These are phyloP conservation scores for Delphinella strobiligena DNA, from an alignment of 2,329 filamentous ascomycete species.

Conservation along the genomic window DNA sequence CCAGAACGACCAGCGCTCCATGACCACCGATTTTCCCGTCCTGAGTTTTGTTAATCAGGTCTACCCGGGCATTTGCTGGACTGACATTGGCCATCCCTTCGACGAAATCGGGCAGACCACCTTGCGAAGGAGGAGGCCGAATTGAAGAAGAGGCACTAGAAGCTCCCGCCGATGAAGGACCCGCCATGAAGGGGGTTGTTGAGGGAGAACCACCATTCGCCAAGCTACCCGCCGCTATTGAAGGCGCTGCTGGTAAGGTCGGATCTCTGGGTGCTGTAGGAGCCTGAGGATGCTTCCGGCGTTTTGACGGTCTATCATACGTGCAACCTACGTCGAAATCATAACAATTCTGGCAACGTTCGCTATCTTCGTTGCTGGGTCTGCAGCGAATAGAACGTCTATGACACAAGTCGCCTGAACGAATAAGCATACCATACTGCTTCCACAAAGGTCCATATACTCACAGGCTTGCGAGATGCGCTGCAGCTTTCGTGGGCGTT, in stretches of 20 bases:
- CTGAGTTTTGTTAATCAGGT: neutral
- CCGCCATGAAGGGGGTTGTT: too few species aligned
- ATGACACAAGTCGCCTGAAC: slow-evolving; percentile 37
- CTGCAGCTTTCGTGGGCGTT: slow-evolving; percentile 23
- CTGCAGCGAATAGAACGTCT: slow-evolving; percentile 34
- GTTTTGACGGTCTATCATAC: slow-evolving; percentile 33
- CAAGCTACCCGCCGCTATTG: neutral
- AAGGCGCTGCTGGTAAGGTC: neutral
- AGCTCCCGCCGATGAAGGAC: too few species aligned
- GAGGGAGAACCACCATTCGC: neutral
- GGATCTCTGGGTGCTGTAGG: slow-evolving; percentile 1
- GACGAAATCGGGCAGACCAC: neutral
- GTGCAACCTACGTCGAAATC: slow-evolving; percentile 40
- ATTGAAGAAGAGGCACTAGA: neutral
- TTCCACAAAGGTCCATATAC: neutral
- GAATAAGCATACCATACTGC: neutral
- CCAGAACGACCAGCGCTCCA: neutral
- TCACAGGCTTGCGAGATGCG: slow-evolving; percentile 23
- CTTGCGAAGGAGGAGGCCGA: neutral
- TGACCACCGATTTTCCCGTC: neutral
- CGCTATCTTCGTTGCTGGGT: slow-evolving; percentile 22
- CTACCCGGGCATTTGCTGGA: neutral
- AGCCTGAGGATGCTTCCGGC: slow-evolving; percentile 11
- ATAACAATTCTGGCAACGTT: slow-evolving; percentile 37
- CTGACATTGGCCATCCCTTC: neutral